Percentiles rank a stretch among this genome's conserved stretches.
phyloP scores from a whole-genome alignment of 1,284 basidiomycete species.

The Moesziomyces parantarcticus region DNA sequence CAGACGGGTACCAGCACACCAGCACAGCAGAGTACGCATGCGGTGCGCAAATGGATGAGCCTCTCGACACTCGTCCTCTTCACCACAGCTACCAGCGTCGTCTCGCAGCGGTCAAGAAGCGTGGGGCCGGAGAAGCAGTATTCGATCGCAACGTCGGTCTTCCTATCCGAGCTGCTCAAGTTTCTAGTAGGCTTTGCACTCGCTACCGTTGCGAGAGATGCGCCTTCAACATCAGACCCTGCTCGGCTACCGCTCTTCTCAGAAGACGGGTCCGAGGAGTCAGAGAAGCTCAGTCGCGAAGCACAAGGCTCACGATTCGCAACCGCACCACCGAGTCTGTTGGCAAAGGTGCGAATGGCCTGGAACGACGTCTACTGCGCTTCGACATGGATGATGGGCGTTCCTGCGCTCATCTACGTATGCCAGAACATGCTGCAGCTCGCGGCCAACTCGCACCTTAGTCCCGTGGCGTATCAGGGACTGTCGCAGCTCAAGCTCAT shows the following conservation, averaged over 20 bases:
- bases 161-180: conserved; percentile 40
- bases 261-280: not conserved
- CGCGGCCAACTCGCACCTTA: conserved; percentile 31
- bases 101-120: conserved; percentile 30
- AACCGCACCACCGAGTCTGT: not conserved
- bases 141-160: conserved; percentile 31
- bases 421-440: conserved; percentile 46
- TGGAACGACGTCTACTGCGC: conserved; percentile 26
- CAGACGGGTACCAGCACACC: not conserved
- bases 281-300: not conserved
- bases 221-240: not conserved
- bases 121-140: conserved; percentile 6
- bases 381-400: conserved; percentile 37
- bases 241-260: conserved; percentile 26
- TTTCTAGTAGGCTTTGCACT: conserved; percentile 20
- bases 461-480: conserved; percentile 34
- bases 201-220: not conserved
- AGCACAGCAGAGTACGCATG: not conserved
- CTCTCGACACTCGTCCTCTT: conserved; percentile 28
- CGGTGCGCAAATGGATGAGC: conserved; percentile 26
- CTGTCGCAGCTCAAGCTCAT: conserved; percentile 45
- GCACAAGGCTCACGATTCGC: not conserved
- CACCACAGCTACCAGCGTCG: conserved; percentile 38
- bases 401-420: conserved; percentile 39
- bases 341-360: not conserved